Conservation (phyloP, 169 alveolate species). For the Plasmodium inui region DNA sequence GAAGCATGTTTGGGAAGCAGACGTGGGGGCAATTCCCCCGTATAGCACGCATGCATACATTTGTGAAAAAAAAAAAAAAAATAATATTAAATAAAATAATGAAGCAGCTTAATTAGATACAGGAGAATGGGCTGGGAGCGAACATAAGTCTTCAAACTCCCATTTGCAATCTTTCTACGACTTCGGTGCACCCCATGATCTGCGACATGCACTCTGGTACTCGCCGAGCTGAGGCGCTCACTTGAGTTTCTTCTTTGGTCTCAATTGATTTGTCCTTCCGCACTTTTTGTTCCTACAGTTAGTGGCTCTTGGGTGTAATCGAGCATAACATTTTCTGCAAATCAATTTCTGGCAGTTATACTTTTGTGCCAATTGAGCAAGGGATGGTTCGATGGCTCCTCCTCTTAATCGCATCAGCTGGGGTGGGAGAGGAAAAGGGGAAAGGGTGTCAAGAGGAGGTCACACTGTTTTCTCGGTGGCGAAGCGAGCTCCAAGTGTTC, state of each 20-base stretch:
- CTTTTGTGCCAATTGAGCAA: conserved; percentile 98
- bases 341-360: conserved; percentile 98
- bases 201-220: background rate
- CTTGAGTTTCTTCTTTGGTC: conserved; percentile 99
- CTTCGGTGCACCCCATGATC: background rate
- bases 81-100: background rate
- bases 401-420: conserved; percentile 97
- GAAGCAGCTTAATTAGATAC: background rate
- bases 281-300: conserved; percentile 99
- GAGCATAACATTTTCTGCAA: conserved; percentile 99
- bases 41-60: background rate
- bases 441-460: background rate
- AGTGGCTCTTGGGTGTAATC: conserved; percentile 99
- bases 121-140: background rate
- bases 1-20: background rate
- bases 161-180: background rate
- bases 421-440: background rate
- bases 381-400: conserved; percentile 99
- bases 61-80: background rate
- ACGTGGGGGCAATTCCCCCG: background rate
- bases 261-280: conserved; percentile 98
- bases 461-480: background rate
- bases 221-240: conserved; percentile 37
- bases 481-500: background rate
- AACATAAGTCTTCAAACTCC: background rate